These are phyloP conservation scores for Cladosporium austrohemisphaericum DNA, from an alignment of 2,329 filamentous ascomycete genomes.

Conservation along the genomic window DNA sequence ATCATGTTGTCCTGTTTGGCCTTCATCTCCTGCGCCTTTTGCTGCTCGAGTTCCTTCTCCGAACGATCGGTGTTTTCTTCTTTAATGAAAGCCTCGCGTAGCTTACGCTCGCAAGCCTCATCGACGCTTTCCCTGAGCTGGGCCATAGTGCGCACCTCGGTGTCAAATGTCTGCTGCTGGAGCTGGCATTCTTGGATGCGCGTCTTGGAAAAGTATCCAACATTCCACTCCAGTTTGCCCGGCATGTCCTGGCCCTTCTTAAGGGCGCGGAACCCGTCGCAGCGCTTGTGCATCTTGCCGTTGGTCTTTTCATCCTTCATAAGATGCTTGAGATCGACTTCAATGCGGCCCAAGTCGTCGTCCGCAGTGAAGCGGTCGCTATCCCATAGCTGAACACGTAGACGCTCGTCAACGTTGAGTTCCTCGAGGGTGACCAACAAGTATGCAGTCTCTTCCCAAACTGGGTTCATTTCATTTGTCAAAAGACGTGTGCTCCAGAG, in stretches of 20 bases:
- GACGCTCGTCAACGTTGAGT: constrained; percentile 65
- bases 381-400: constrained; percentile 72
- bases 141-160: constrained; percentile 54
- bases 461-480: constrained; percentile 61
- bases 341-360: constrained; percentile 70
- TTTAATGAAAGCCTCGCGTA: constrained; percentile 61
- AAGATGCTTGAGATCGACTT: constrained; percentile 62
- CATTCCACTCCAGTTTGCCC: constrained; percentile 64
- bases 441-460: constrained; percentile 67
- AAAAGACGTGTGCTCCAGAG: constrained; percentile 65
- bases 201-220: constrained; percentile 68
- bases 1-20: constrained; percentile 57
- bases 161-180: constrained; percentile 56
- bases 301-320: constrained; percentile 59
- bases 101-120: constrained; percentile 54
- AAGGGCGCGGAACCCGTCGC: constrained; percentile 63
- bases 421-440: constrained; percentile 69
- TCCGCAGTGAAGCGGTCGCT: constrained; percentile 69
- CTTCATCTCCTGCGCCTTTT: constrained; percentile 64
- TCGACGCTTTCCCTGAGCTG: constrained; percentile 58
- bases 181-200: constrained; percentile 61
- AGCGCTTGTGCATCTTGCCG: constrained; percentile 59
- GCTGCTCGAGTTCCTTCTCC: constrained; percentile 60
- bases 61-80: constrained; percentile 41
- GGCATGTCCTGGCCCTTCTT: constrained; percentile 66